Percentiles rank a stretch among this genome's conserved stretches.
These are phyloP conservation scores for Cordyceps fumosorosea DNA, from an alignment of 2,329 filamentous ascomycete genomes.

Conservation along the genomic window DNA sequence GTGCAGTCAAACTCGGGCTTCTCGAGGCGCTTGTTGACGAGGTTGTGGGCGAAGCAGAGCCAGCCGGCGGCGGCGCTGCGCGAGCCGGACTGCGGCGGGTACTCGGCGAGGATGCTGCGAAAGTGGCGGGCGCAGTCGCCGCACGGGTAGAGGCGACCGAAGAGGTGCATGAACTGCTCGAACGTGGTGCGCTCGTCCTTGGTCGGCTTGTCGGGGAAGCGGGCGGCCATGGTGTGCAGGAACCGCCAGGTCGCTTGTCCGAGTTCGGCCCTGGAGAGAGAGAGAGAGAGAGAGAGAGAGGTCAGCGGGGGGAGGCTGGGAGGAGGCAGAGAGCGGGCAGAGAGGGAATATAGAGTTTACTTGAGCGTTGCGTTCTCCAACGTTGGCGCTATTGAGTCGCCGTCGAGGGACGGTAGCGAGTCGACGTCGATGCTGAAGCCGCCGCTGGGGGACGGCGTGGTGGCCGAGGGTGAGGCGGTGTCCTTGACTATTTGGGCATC, in stretches of 20 bases:
- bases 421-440: constrained; percentile 33
- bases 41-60: constrained; percentile 63
- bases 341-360: constrained; percentile 34
- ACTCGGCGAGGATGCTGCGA: constrained; percentile 53
- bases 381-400: constrained; percentile 70
- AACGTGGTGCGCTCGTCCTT: constrained; percentile 56
- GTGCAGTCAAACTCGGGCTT: constrained; percentile 60
- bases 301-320: neutral
- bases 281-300: neutral
- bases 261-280: constrained; percentile 47
- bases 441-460: constrained; percentile 17
- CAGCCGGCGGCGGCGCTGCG: constrained; percentile 59
- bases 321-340: neutral
- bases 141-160: constrained; percentile 63
- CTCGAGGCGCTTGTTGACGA: constrained; percentile 57
- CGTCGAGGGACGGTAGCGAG: constrained; percentile 46
- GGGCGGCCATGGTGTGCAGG: constrained; percentile 63
- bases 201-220: constrained; percentile 60
- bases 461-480: constrained; percentile 15
- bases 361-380: constrained; percentile 78
- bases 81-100: constrained; percentile 58
- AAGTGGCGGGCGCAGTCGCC: constrained; percentile 65
- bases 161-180: constrained; percentile 58
- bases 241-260: constrained; percentile 65
- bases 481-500: constrained; percentile 21